Evolutionary conservation across 495 filamentous ascomycete species (phyloP), one percentile per base, ranked within the genome.

Genomic region (Bacidia gigantensis): DNA sequence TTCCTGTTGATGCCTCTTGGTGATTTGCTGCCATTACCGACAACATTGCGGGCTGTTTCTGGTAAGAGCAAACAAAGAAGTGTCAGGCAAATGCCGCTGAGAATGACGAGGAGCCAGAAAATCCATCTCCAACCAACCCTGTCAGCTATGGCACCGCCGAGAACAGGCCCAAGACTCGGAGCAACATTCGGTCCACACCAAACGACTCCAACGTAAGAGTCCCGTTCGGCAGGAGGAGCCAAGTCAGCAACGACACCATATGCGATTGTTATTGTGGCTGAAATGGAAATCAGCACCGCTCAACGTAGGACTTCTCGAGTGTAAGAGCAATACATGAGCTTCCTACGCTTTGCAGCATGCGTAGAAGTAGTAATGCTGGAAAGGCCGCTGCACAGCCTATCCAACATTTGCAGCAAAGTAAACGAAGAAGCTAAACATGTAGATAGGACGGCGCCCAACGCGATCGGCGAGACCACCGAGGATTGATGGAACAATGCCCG

Each of bases 61-160:
- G 72, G 72, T 22, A 74, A 64, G 52, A 66, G 62, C 0, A 69
- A 46, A 0, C 58, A n/a, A 9, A 73, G 51, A 0, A 60, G 54
- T 10, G 66, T 5, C 29, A 68, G 61, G 41, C 65, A 67, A 0
- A 65, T 62, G 0, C 63, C 71, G 7, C 73, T 67, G 23, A 77
- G 55, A 40, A 86, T 81, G 32, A 72, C 68, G 7, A 85, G 69
- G 56, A 88, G 83, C 83, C 83, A 88, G 61, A 89, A 92, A 32
- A 86, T 82, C 22, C 76, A 71, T 22, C 74, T 62, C 86, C 86
- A 89, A 0, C 81, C 84, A 3, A 47, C 9, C 12, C 20, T 47
- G 12, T 32, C 39, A 35, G 1, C 82, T 64, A 46, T 77, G 80
- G 7, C 75, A 67, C 83, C 83, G 0, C 83, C 84, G 3, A 86